phyloP scores from a whole-genome alignment of 805 yeast species.

The Clavispora santaluciae region DNA sequence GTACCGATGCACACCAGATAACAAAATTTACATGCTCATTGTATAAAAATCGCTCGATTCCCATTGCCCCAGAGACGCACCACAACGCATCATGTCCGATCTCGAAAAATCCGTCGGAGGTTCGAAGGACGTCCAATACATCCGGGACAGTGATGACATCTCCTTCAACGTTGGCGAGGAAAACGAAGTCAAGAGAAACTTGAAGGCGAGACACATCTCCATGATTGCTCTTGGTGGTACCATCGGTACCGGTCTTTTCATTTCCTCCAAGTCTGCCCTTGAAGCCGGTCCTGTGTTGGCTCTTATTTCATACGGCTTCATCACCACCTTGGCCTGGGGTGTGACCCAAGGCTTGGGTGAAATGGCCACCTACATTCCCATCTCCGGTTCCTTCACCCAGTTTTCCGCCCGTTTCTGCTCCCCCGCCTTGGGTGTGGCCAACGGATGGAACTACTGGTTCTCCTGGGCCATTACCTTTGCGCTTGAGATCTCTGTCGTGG shows the following conservation, averaged over 20 bases:
- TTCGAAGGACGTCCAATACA: conserved; percentile 16
- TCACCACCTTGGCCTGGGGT: conserved; percentile 59
- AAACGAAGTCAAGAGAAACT: conserved; percentile 49
- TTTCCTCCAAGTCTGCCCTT: conserved; percentile 56
- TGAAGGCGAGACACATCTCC: conserved; percentile 63
- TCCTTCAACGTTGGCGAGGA: conserved; percentile 6
- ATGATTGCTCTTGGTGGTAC: conserved; percentile 81
- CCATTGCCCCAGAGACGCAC: neutral
- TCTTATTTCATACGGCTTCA: conserved; percentile 58
- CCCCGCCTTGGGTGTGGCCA: conserved; percentile 69
- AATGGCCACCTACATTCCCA: conserved; percentile 75
- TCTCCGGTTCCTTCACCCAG: conserved; percentile 63
- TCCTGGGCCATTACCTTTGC: conserved; percentile 77
- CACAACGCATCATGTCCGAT: conserved; percentile 9
- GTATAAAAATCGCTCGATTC: neutral
- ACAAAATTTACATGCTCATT: neutral
- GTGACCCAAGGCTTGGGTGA: conserved; percentile 74
- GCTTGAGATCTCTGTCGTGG: conserved; percentile 65
- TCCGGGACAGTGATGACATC: conserved; percentile 15
- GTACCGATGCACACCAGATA: neutral
- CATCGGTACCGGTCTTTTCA: conserved; percentile 73
- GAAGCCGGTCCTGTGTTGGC: conserved; percentile 68
- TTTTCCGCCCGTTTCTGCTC: conserved; percentile 65
- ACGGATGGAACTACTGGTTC: conserved; percentile 72
- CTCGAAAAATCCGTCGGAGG: conserved; percentile 12